Evolutionary conservation across 768 basidiomycete genomes (phyloP).

Genomic region (Xerocomus potaroensis): DNA sequence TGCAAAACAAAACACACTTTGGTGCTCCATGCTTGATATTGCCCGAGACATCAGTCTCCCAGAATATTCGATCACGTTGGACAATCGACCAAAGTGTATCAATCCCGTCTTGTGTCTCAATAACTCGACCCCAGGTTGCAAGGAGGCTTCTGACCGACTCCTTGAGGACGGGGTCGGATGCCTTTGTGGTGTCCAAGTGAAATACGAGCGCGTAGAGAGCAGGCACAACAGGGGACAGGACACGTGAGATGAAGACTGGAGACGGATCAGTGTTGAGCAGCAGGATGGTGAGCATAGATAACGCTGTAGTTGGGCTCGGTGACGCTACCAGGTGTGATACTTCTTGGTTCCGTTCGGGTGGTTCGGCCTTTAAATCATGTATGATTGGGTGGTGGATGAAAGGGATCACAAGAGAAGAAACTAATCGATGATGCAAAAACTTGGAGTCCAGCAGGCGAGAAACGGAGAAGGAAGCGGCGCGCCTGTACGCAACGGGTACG

Average conservation of each 20-base stretch:
- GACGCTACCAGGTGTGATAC: background rate
- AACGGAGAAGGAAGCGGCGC: conserved; percentile 64
- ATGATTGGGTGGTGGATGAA: conserved; percentile 54
- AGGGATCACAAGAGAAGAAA: conserved; percentile 37
- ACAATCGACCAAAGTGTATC: conserved; percentile 59
- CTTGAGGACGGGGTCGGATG: conserved; percentile 60
- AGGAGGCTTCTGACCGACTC: conserved; percentile 59
- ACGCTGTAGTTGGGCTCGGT: conserved; percentile 35
- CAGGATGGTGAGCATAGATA: conserved; percentile 52
- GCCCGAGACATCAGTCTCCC: conserved; percentile 56
- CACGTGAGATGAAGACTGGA: conserved; percentile 53
- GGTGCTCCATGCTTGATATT: conserved; percentile 37
- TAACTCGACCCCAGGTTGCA: conserved; percentile 71
- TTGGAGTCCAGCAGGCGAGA: conserved; percentile 55
- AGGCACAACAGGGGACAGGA: conserved; percentile 67
- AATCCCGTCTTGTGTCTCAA: conserved; percentile 47
- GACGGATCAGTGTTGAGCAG: conserved; percentile 78
- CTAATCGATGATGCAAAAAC: conserved; percentile 13
- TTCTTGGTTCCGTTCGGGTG: background rate
- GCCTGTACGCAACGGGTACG: conserved; percentile 39
- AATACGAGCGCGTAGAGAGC: conserved; percentile 61
- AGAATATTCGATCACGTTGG: conserved; percentile 43
- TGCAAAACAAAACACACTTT: conserved; percentile 36
- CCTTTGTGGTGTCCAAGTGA: conserved; percentile 49
- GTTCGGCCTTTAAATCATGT: conserved; percentile 1